A percentile compares a stretch with the other conserved stretches of the same genome.
These are phyloP conservation scores for Magnolia kwangsiensis DNA, from an alignment of 164 flowering plant genomes.

Conservation along the genomic window DNA sequence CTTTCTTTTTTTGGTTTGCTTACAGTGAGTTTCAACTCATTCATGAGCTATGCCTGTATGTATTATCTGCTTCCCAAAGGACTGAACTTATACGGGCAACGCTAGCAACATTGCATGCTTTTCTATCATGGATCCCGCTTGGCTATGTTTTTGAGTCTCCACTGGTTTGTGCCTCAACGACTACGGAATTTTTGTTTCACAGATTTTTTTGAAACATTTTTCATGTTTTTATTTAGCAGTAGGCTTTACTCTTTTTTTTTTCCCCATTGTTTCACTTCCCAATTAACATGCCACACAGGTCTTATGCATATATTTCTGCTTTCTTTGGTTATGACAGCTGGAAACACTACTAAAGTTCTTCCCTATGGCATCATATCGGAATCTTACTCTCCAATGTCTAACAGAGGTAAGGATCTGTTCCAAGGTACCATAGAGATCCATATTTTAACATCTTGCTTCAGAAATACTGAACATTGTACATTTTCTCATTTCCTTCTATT, in stretches of 20 bases:
- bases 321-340: conserved; percentile 39
- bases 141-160: conserved; percentile 99
- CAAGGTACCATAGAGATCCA: background rate
- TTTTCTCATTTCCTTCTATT: conserved; percentile 2
- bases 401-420: conserved; percentile 60
- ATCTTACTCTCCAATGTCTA: conserved; percentile 89
- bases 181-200: background rate
- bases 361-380: conserved; percentile 74
- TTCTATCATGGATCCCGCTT: conserved; percentile 97
- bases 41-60: conserved; percentile 97
- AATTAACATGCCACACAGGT: too few relatives aligned
- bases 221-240: background rate
- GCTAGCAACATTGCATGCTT: conserved; percentile 91
- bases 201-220: background rate
- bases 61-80: conserved; percentile 91
- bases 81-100: conserved; percentile 93
- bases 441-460: background rate
- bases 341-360: conserved; percentile 86
- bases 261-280: background rate
- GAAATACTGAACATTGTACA: background rate
- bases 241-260: background rate
- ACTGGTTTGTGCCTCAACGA: conserved; percentile 54
- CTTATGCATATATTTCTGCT: background rate
- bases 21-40: conserved; percentile 97
- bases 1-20: conserved; percentile 15